Conservation (phyloP, 352 stramenopile genomes). For the Blastocystis sp. region DNA sequence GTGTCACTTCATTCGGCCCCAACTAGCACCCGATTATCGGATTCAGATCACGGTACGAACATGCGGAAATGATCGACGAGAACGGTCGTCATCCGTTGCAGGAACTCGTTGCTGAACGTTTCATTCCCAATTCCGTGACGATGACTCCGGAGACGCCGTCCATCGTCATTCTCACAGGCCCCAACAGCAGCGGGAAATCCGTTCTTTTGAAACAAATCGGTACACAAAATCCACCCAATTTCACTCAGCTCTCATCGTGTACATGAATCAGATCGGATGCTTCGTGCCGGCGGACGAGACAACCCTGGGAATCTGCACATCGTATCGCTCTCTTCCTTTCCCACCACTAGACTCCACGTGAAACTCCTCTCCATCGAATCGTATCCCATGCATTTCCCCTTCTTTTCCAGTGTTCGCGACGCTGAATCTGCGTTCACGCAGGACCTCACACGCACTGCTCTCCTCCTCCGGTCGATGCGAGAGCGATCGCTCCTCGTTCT, state of each 20-base stretch:
- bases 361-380: constrained; percentile 26
- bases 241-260: constrained; percentile 59
- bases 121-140: constrained; percentile 13
- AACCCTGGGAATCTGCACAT: constrained; percentile 61
- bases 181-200: constrained; percentile 48
- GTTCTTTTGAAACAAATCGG: constrained; percentile 36
- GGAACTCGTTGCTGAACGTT: constrained; percentile 32
- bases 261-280: constrained; percentile 66
- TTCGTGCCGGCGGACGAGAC: constrained; percentile 65
- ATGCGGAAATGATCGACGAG: not conserved
- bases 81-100: constrained; percentile 38
- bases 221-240: constrained; percentile 17
- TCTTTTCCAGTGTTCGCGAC: not conserved
- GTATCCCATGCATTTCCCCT: not conserved
- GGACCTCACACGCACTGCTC: constrained; percentile 23
- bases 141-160: not conserved
- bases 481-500: not conserved
- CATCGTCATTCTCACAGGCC: constrained; percentile 5
- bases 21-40: not conserved
- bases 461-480: not conserved
- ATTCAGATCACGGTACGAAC: not conserved
- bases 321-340: not conserved
- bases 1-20: not conserved
- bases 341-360: not conserved
- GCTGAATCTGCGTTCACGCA: constrained; percentile 39